phyloP scores from a whole-genome alignment of 225 moss, liverwort and hornwort species.

The Straminergon stramineum region DNA sequence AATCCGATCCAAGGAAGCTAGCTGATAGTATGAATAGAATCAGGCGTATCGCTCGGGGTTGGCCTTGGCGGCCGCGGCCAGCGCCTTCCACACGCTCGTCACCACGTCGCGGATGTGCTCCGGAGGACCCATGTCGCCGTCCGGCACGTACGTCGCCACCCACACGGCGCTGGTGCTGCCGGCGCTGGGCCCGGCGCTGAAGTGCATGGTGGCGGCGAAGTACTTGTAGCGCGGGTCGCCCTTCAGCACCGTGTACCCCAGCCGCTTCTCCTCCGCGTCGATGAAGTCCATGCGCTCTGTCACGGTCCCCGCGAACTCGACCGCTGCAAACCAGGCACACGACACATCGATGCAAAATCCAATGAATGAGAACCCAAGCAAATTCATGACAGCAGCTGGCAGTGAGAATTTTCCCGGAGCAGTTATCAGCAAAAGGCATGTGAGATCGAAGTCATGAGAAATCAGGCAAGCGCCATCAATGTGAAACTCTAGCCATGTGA shows the following conservation, averaged over 20 bases:
- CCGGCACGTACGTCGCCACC: neutral
- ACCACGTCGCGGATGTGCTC: neutral
- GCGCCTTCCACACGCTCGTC: neutral
- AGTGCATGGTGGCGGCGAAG: conserved; percentile 4
- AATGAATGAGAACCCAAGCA: neutral
- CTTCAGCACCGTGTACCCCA: conserved; percentile 10
- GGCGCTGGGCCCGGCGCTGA: neutral
- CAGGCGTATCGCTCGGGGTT: neutral
- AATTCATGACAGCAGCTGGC: neutral
- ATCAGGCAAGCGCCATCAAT: neutral
- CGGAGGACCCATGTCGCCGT: neutral
- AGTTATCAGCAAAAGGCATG: neutral
- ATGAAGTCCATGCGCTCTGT: conserved; percentile 19
- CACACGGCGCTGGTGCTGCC: neutral
- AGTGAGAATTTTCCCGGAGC: neutral
- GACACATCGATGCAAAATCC: neutral
- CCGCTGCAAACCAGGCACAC: neutral
- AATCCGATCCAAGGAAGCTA: neutral
- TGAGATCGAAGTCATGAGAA: neutral
- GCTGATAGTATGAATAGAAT: too few species aligned
- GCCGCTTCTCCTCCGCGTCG: neutral
- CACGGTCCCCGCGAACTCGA: neutral
- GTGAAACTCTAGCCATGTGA: neutral
- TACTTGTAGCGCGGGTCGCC: conserved; percentile 10
- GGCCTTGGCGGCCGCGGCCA: neutral